Conservation (phyloP, 225 moss, liverwort and hornwort genomes). For the Physcomitrellopsis africana region DNA sequence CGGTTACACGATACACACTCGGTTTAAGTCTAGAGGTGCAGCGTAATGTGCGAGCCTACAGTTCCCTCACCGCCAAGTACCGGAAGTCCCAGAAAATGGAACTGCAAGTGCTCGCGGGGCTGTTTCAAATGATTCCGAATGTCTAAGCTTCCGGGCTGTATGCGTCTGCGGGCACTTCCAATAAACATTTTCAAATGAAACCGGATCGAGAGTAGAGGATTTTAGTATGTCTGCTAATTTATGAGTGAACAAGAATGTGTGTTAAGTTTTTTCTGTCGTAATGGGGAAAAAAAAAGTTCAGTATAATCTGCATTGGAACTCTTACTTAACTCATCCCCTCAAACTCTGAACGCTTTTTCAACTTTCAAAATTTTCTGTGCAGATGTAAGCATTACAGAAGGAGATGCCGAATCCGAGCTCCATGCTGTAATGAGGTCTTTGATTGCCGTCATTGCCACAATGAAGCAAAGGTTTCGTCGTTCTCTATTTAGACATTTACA, state of each 20-base stretch:
- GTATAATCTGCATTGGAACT: neutral
- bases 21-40: neutral
- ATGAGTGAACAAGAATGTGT: neutral
- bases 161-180: neutral
- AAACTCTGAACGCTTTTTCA: conserved; percentile 8
- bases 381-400: conserved; percentile 63
- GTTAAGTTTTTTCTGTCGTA: neutral
- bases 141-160: neutral
- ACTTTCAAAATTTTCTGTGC: conserved; percentile 17
- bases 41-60: neutral
- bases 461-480: conserved; percentile 46
- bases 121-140: too few species aligned
- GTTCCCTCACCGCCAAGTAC: neutral
- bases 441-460: conserved; percentile 74
- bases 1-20: neutral
- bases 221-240: conserved; percentile 1
- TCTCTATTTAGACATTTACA: neutral
- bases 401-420: conserved; percentile 64
- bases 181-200: neutral
- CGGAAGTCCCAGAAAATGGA: neutral
- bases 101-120: neutral
- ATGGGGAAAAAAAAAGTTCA: neutral
- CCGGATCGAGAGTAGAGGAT: neutral
- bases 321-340: neutral
- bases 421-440: conserved; percentile 67